Evolutionary conservation across 768 basidiomycete species (phyloP).

Genomic region (Rhodosporidiobolus odoratus): DNA sequence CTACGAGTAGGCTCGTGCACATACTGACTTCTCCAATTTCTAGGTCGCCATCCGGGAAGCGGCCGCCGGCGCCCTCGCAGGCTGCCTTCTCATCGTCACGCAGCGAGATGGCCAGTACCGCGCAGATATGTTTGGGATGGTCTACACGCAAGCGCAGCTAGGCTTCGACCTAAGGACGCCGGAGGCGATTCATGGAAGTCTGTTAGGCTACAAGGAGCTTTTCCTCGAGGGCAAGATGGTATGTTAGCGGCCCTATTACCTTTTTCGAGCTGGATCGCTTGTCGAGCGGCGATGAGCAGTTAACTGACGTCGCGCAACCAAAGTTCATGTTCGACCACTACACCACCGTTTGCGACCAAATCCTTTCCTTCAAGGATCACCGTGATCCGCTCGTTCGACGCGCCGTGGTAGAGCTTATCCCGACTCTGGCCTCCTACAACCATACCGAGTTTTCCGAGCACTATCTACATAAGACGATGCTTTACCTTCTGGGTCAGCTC

Average conservation of each 20-base stretch:
- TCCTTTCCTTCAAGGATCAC: constrained; percentile 79
- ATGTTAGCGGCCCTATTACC: constrained; percentile 42
- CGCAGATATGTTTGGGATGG: constrained; percentile 62
- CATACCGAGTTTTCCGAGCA: constrained; percentile 84
- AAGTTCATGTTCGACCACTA: constrained; percentile 84
- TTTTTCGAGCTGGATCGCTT: neutral
- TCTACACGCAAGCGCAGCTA: constrained; percentile 77
- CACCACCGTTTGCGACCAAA: constrained; percentile 78
- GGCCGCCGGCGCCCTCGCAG: constrained; percentile 86
- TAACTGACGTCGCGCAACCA: neutral
- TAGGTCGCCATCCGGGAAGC: constrained; percentile 78
- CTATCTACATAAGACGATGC: constrained; percentile 91
- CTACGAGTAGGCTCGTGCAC: neutral
- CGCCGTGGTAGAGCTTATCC: constrained; percentile 92
- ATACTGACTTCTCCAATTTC: neutral
- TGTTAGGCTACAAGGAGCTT: constrained; percentile 85
- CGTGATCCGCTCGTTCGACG: constrained; percentile 81
- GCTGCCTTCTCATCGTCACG: constrained; percentile 78
- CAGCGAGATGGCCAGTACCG: constrained; percentile 60
- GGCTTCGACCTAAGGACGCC: constrained; percentile 66
- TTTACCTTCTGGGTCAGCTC: constrained; percentile 76
- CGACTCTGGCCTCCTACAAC: constrained; percentile 89
- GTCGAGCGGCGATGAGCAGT: no score
- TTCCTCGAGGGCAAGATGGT: constrained; percentile 92
- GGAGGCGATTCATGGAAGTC: constrained; percentile 85